A percentile compares a stretch with the other conserved stretches of the same genome.
phyloP scores from a whole-genome alignment of 345 rosid species.

The Triadica sebifera region DNA sequence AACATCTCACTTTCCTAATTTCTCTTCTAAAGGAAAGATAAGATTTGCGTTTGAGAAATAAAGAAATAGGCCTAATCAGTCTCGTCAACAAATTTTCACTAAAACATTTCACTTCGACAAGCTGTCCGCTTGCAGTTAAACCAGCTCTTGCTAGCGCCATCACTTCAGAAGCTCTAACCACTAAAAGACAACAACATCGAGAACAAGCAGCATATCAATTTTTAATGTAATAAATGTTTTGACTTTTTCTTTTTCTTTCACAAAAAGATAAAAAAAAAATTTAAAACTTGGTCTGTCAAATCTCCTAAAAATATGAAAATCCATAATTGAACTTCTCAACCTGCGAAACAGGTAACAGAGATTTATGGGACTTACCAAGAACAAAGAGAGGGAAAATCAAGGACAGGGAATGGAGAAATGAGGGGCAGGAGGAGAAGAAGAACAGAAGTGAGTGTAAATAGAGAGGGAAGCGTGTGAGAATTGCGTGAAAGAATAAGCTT shows the following conservation, averaged over 20 bases:
- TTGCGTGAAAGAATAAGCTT: constrained; percentile 64
- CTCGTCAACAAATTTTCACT: constrained; percentile 34
- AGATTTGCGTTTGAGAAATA: constrained; percentile 18
- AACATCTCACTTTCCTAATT: constrained; percentile 32
- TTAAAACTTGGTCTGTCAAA: not conserved
- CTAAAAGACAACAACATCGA: not conserved
- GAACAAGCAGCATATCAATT: not conserved
- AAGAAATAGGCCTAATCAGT: constrained; percentile 22
- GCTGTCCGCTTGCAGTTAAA: constrained; percentile 38
- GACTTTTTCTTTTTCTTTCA: not conserved
- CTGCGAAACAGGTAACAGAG: not conserved
- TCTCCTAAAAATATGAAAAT: not conserved
- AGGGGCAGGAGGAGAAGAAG: not conserved
- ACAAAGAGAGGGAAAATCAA: not conserved
- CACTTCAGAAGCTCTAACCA: constrained; percentile 14
- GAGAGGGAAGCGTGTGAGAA: constrained; percentile 47
- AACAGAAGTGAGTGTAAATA: constrained; percentile 21
- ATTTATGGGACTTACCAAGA: not conserved
- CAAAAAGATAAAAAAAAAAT: not conserved
- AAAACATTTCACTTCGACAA: constrained; percentile 30
- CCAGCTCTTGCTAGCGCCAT: constrained; percentile 60
- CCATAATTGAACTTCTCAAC: not conserved
- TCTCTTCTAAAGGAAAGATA: constrained; percentile 20
- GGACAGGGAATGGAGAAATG: not conserved
- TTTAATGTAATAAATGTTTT: not conserved